Evolutionary conservation across 192 early-diverging fungal genomes (phyloP), one percentile per base, ranked within the genome.

Genomic region (Coemansia nantahalensis): DNA sequence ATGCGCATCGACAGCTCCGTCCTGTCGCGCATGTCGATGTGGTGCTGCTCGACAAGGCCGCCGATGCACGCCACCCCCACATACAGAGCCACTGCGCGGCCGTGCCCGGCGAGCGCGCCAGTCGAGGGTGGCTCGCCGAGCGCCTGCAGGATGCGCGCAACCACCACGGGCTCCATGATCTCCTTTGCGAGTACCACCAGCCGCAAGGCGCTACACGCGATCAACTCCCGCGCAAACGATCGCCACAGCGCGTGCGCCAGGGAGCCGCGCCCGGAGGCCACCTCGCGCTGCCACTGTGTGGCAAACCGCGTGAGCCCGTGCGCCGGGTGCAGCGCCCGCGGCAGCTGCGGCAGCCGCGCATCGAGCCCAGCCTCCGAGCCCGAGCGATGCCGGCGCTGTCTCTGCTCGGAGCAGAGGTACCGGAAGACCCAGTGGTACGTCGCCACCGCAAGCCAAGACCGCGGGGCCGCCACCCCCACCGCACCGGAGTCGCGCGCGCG

Each of bases 341-440:
- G 58, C 35, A 55, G 8, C 17, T 3, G 16, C 3, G 41, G 46
- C 6, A 50, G 9, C 8, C 39, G 35, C 13, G 26, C 32, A 1
- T 26, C 30, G 8, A 12, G 13, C 16, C 18, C 14, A 12, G 14
- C 22, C 7, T 7, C 39, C 6, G 13, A 17, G 11, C 31, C 10
- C n/a, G n/a, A n/a, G n/a, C n/a, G n/a, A n/a, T 28, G 33, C 8
- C 2, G 19, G 12, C 14, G 11, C 24, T 17, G 22, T 11, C 33
- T 23, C 39, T 39, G 12, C 8, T 21, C 46, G 11, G 33, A 18
- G 10, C 45, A 28, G 13, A 73, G 23, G 15, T 40, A 51, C 15
- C 31, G 45, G 24, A 57, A 21, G 0, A 73, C 69, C 69, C 69
- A 66, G 50, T 57, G 47, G 26, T 73, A 73, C n/a, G 69, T 73